Percentiles rank a stretch among this genome's conserved stretches.
Conservation (phyloP, 768 basidiomycete species). For the Xanthoconium stramineum region DNA sequence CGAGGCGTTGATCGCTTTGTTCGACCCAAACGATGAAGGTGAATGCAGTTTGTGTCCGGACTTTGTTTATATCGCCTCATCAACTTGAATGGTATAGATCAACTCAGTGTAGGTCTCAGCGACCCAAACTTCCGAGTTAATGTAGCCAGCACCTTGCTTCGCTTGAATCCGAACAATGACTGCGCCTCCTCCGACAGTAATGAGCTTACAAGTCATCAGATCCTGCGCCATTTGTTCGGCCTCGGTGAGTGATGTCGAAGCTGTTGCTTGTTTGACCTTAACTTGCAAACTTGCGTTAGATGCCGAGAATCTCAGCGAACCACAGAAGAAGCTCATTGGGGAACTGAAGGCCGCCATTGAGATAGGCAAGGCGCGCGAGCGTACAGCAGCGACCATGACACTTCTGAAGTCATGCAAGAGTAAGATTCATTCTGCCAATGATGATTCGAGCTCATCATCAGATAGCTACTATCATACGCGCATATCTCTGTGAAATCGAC, state of each 20-base stretch:
- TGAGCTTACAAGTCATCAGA: neutral
- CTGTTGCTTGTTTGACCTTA: neutral
- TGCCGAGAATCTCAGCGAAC: neutral
- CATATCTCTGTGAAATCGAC: conserved; percentile 2
- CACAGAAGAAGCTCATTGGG: conserved; percentile 9
- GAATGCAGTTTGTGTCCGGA: neutral
- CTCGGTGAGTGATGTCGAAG: conserved; percentile 2
- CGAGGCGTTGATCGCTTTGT: conserved; percentile 17
- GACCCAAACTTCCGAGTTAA: conserved; percentile 13
- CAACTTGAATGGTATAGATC: conserved; percentile 1
- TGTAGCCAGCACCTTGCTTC: conserved; percentile 15
- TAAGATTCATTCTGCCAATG: neutral
- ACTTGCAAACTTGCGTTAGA: conserved; percentile 1
- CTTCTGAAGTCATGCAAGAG: conserved; percentile 21
- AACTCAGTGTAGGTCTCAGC: conserved; percentile 1
- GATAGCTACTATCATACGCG: conserved; percentile 6
- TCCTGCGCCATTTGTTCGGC: conserved; percentile 16
- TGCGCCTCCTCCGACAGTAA: neutral
- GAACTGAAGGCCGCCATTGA: conserved; percentile 5
- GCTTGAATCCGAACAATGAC: neutral
- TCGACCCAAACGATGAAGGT: conserved; percentile 2
- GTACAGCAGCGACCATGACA: conserved; percentile 23
- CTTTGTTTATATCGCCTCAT: neutral
- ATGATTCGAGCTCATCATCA: neutral
- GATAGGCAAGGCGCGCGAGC: conserved; percentile 5